Evolutionary conservation across 1,139 yeast species (phyloP).

Genomic region (Saccharomyces hybrid): DNA sequence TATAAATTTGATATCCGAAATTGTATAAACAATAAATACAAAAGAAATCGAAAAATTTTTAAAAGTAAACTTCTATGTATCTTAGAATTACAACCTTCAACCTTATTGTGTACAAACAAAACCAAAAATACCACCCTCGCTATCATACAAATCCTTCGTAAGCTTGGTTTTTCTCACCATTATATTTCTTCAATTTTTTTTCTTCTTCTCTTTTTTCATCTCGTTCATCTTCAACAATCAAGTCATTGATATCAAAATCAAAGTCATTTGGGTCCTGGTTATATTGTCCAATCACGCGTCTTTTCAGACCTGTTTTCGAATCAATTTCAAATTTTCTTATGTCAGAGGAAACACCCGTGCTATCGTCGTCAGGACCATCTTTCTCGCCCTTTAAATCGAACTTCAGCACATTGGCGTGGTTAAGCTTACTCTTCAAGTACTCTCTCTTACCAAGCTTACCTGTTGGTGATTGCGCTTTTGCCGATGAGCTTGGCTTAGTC

Average conservation of each 20-base stretch:
- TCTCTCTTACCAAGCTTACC: conserved; percentile 4
- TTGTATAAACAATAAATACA: not conserved
- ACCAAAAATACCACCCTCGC: not conserved
- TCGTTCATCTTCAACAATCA: conserved; percentile 28
- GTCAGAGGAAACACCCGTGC: conserved; percentile 7
- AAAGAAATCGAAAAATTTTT: not conserved
- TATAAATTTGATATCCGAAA: not conserved
- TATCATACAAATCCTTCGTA: conserved; percentile 19
- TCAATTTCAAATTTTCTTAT: conserved; percentile 18
- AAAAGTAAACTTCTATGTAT: too few species aligned
- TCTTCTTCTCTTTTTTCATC: conserved; percentile 20
- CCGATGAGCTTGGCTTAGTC: conserved; percentile 5
- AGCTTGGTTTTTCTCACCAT: conserved; percentile 17
- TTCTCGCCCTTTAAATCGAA: conserved; percentile 18
- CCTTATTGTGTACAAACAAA: not conserved
- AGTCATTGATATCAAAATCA: conserved; percentile 31
- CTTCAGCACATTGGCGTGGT: conserved; percentile 12
- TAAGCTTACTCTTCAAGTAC: conserved; percentile 8
- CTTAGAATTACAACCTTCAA: not conserved
- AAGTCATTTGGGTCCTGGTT: conserved; percentile 28
- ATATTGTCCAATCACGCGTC: conserved; percentile 24
- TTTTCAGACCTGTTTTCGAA: conserved; percentile 27
- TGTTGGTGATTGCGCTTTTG: not conserved
- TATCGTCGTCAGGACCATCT: conserved; percentile 1
- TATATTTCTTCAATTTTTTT: conserved; percentile 13